These are phyloP conservation scores for Penicillium chermesinum DNA, from an alignment of 495 filamentous ascomycete species.

Conservation along the genomic window DNA sequence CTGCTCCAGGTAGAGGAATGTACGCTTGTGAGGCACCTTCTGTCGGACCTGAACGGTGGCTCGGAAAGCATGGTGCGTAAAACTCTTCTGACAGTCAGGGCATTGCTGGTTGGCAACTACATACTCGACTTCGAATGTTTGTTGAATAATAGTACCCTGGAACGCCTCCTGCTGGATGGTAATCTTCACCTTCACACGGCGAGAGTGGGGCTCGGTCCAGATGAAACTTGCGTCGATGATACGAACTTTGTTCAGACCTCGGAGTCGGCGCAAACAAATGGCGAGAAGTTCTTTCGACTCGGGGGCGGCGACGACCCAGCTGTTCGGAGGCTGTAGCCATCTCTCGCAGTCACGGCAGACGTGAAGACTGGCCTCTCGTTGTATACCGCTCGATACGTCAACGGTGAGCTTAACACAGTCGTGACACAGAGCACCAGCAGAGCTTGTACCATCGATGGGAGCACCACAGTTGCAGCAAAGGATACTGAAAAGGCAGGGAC, in stretches of 20 bases:
- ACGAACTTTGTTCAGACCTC: conserved; percentile 75
- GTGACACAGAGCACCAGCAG: conserved; percentile 83
- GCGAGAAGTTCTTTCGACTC: conserved; percentile 90
- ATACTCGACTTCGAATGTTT: conserved; percentile 91
- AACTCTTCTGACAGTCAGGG: conserved; percentile 87
- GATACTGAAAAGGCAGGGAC: conserved; percentile 50
- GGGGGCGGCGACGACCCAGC: conserved; percentile 74
- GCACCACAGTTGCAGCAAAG: conserved; percentile 94
- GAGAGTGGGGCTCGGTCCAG: conserved; percentile 96
- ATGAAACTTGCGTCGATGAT: conserved; percentile 95
- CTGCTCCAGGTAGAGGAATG: conserved; percentile 94
- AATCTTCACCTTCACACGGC: conserved; percentile 85
- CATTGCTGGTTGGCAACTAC: conserved; percentile 86
- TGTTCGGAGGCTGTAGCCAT: conserved; percentile 82
- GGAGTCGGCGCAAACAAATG: conserved; percentile 76
- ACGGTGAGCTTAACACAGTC: conserved; percentile 91
- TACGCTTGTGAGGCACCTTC: conserved; percentile 95
- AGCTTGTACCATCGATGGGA: conserved; percentile 83
- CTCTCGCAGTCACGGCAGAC: conserved; percentile 88
- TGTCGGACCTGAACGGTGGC: conserved; percentile 90
- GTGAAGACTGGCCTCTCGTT: conserved; percentile 75
- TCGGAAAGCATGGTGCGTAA: conserved; percentile 85
- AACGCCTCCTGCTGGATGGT: conserved; percentile 80
- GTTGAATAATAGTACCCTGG: conserved; percentile 75
- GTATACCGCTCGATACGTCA: conserved; percentile 76